Evolutionary conservation across 805 yeast species (phyloP).

Genomic region (Saccharomycopsis vini): DNA sequence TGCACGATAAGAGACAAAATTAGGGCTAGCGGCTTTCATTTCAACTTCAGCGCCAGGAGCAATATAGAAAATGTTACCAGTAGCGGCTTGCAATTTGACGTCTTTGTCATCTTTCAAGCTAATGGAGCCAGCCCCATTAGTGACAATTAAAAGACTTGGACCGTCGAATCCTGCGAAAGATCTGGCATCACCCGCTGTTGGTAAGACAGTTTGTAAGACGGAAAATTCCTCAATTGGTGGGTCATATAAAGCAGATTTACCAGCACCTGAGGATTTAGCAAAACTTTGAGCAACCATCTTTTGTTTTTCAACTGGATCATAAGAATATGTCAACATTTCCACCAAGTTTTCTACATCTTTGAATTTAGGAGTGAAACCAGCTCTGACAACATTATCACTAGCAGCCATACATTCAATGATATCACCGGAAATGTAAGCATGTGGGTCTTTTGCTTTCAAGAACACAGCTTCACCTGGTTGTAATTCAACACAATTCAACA

Average conservation of each 20-base stretch:
- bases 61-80: conserved; percentile 79
- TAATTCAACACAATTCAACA: conserved; percentile 80
- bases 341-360: conserved; percentile 90
- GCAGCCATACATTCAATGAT: conserved; percentile 99
- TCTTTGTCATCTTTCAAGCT: conserved; percentile 27
- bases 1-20: conserved; percentile 82
- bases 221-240: conserved; percentile 97
- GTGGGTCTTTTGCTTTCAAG: conserved; percentile 94
- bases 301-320: conserved; percentile 86
- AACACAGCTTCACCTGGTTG: conserved; percentile 93
- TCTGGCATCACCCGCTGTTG: conserved; percentile 42
- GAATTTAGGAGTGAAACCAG: conserved; percentile 99
- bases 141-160: conserved; percentile 78
- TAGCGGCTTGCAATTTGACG: conserved; percentile 39
- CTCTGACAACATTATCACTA: conserved; percentile 94
- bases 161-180: conserved; percentile 59
- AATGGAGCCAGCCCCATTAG: conserved; percentile 63
- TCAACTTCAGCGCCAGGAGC: conserved; percentile 68
- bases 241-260: conserved; percentile 61
- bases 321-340: conserved; percentile 80
- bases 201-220: conserved; percentile 74
- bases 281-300: conserved; percentile 59
- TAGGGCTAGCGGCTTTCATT: conserved; percentile 41
- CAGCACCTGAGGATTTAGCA: conserved; percentile 54
- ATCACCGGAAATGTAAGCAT: conserved; percentile 95